Base-by-base conservation (phyloP, 345 rosid species). In the Anastatica hierochuntica region DNA sequence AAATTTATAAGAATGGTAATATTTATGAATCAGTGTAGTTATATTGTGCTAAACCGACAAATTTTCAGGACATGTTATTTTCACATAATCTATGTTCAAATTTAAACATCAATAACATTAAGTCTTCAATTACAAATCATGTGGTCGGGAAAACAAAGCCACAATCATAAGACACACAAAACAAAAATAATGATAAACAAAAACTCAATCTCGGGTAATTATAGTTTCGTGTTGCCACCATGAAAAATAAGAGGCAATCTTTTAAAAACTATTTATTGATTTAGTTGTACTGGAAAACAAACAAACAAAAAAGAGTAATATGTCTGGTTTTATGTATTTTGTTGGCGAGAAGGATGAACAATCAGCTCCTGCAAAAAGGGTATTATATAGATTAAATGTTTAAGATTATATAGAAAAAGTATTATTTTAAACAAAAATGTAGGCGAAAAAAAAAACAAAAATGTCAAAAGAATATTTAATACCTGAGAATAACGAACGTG, bases 401-500 rank as follows among this genome's bases (percentile, higher is more conserved):
- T 5, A 53, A 56, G 9, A 26, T 33, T 9, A 20, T 19, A 24
- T 24, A 3, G 3, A 14, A 18, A 19, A 6, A 9, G 0, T 5
- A 53, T 37, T 21, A 21, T 58, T 2, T 5, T 12, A 29, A 10
- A 11, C 21, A 6, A 33, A 31, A 16, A 46, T 14, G 30, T 35
- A 34, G n/a, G n/a, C n/a, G 12, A 23, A 24, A 43, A 43, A 29
- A 29, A 29, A 0, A 7, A 4, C 7, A 2, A 29, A 29, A 29
- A 1, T 5, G 33, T 29, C n/a, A 21, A 21, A 2, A 21, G 10
- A 26, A 35, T 64, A 14, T 13, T 31, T 18, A 57, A 35, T 81
- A 90, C 96, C 96, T 92, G 85, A 13, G 98, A 87, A 61, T 81
- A 88, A 23, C 96, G 95, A 16, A 64, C 73, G 42, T 83, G 95